Evolutionary conservation across 140 eudicot genomes (phyloP), one percentile per base, ranked within the genome.

Genomic region (Flaveria floridana): DNA sequence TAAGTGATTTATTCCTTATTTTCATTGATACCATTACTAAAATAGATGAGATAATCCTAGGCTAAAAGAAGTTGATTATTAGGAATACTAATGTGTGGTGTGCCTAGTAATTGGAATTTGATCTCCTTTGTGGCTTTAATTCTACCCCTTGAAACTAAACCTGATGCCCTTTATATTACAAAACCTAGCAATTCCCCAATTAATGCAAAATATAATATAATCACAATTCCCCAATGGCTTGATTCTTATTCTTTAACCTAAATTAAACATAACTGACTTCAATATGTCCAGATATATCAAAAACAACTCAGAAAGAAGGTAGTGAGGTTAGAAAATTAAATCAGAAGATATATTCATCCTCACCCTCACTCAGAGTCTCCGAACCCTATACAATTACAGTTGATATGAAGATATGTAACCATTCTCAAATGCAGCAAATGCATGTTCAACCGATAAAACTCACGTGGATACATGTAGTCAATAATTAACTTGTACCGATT

Each of bases 161-260:
- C 41, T 34, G 41, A 4, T 55, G 62, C 25, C 62, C 7, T 18
- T 55, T n/a, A 16, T 18, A 55, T 55, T 55, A 18, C 48, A 42
- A 10, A 42, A 42, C 9, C 48, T 42, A 53, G 10, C 61, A 53
- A 53, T 53, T 53, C 61, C 18, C 23, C 10, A 16, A 2, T 16
- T 53, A 18, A 53, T 53, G 61, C 61, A 18, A 53, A 2, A n/a
- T 16, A 53, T 16, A 53, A 53, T n/a, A 53, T 53, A 53, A 53
- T 53, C 59, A 53, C 59, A n/a, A 53, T 53, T 53, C 59, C 59
- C 20, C 8, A 7, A 16, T 53, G 59, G 59, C 59, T 14, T 53
- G 26, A 55, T 55, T 55, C 62, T 55, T 55, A 55, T 55, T 18
- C 52, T 47, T 47, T n/a, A 47, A 47, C n/a, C 52, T 47, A 47